A percentile compares a stretch with the other conserved stretches of the same genome.
Conservation (phyloP, 83 land plant genomes). For the Diphasiastrum complanatum region DNA sequence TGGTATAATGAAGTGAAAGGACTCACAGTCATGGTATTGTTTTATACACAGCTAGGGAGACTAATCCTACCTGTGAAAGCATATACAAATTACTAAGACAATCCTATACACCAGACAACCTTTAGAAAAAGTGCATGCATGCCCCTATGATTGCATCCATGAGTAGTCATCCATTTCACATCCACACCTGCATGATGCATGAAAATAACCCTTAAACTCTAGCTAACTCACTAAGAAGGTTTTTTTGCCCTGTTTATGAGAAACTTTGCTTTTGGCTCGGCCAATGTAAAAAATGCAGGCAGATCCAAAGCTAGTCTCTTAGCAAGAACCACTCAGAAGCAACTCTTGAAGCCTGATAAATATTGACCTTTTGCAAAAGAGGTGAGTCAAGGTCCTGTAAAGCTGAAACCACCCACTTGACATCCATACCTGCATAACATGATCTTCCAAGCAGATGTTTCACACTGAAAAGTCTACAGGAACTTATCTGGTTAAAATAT, state of each 20-base stretch:
- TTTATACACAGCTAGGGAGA: too few relatives aligned
- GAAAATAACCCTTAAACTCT: not conserved
- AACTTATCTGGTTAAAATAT: not conserved
- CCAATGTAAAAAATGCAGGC: not conserved
- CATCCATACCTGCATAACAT: conserved; percentile 91
- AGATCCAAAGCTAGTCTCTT: not conserved
- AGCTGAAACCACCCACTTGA: conserved; percentile 88
- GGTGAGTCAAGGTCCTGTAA: conserved; percentile 68
- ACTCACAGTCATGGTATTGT: too few relatives aligned
- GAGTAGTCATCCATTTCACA: conserved; percentile 55
- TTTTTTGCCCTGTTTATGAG: not conserved
- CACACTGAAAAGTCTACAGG: not conserved
- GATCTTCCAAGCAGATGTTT: not conserved
- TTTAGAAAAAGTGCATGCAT: conserved; percentile 40
- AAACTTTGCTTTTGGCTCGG: not conserved
- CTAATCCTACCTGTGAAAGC: too few relatives aligned
- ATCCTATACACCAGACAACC: conserved; percentile 7
- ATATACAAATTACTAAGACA: not conserved
- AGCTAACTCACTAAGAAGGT: conserved; percentile 2
- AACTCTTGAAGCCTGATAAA: not conserved
- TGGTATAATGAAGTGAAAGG: too few relatives aligned
- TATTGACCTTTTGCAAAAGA: conserved; percentile 68
- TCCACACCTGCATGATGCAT: conserved; percentile 69
- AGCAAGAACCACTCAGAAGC: not conserved
- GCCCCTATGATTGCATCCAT: conserved; percentile 27